These are phyloP conservation scores for Thuidium tamariscinum DNA, from an alignment of 225 moss, liverwort and hornwort genomes.

Conservation along the genomic window DNA sequence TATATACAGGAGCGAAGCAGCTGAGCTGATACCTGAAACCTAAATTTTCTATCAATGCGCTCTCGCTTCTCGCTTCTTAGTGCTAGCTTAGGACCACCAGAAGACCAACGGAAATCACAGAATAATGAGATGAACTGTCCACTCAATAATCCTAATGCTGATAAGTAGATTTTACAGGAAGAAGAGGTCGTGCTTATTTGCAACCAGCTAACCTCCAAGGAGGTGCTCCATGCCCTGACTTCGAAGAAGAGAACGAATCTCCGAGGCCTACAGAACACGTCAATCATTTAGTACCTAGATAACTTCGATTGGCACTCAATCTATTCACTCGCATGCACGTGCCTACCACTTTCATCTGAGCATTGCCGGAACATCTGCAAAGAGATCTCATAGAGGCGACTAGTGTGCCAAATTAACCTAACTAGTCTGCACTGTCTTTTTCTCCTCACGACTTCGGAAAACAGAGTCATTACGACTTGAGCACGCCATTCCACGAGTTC, in stretches of 20 bases:
- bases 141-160: not conserved
- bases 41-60: not conserved
- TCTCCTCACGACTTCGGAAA: not conserved
- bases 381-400: not conserved
- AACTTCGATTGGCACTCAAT: not conserved
- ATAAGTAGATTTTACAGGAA: not conserved
- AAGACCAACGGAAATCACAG: not conserved
- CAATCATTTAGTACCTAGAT: not conserved
- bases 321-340: not conserved
- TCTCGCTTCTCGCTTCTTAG: not conserved
- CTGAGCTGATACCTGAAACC: not conserved
- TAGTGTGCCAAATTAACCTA: not conserved
- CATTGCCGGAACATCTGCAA: not conserved
- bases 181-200: not conserved
- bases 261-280: slow-evolving; percentile 28
- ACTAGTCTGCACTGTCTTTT: not conserved
- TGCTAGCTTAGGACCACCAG: not conserved
- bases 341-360: not conserved
- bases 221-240: slow-evolving; percentile 38
- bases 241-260: slow-evolving; percentile 39
- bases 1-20: not conserved
- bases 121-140: not conserved
- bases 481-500: not conserved
- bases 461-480: not conserved
- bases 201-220: slow-evolving; percentile 40